phyloP scores from a whole-genome alignment of 805 yeast species.

The Tetrapisispora arboricola region DNA sequence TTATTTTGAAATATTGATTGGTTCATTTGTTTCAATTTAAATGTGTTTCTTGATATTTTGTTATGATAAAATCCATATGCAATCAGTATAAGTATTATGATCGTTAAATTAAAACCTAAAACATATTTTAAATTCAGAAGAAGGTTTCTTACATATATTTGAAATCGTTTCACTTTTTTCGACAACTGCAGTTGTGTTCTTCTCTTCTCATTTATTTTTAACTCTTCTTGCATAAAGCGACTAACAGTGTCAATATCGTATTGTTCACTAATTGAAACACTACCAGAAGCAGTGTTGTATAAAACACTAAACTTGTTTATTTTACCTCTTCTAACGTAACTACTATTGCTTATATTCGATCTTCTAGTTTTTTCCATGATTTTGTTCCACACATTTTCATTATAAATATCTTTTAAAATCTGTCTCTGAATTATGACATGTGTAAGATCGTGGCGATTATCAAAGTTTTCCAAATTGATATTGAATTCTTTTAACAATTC shows the following conservation, averaged over 20 bases:
- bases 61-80: too few relatives aligned
- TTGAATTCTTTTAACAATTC: slow-evolving; percentile 30
- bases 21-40: too few relatives aligned
- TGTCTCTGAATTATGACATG: slow-evolving; percentile 36
- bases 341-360: slow-evolving; percentile 2
- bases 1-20: too few relatives aligned
- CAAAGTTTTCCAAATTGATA: slow-evolving; percentile 17
- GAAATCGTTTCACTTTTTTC: too few relatives aligned
- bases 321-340: slow-evolving; percentile 1
- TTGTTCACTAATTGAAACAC: neutral
- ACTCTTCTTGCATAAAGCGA: slow-evolving; percentile 12
- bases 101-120: too few relatives aligned
- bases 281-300: slow-evolving; percentile 18
- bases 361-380: slow-evolving; percentile 9
- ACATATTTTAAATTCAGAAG: too few relatives aligned
- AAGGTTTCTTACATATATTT: too few relatives aligned
- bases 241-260: slow-evolving; percentile 5
- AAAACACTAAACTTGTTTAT: slow-evolving; percentile 25
- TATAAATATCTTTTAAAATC: slow-evolving; percentile 14
- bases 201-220: slow-evolving; percentile 9
- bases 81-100: too few relatives aligned
- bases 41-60: too few relatives aligned
- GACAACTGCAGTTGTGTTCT: too few relatives aligned
- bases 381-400: slow-evolving; percentile 12
- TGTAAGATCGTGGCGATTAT: slow-evolving; percentile 26